A percentile compares a stretch with the other conserved stretches of the same genome.
Conservation (phyloP, 2,329 filamentous ascomycete species). For the Diplodia corticola region DNA sequence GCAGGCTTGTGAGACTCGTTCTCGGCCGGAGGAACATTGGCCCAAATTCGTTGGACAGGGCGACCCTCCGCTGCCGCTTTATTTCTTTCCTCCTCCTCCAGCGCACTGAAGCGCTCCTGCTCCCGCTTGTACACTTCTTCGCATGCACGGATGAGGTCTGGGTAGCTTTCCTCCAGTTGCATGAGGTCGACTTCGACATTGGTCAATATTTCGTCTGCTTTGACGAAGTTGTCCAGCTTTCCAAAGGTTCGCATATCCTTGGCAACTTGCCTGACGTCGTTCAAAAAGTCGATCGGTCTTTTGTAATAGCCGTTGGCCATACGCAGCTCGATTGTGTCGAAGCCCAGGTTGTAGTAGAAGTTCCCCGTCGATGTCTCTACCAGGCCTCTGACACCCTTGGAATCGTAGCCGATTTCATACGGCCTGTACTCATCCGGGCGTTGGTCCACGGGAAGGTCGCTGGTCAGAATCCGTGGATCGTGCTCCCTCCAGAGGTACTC, state of each 20-base stretch:
- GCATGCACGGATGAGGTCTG: conserved; percentile 68
- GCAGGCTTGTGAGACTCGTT: conserved; percentile 42
- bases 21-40: conserved; percentile 43
- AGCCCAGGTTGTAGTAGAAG: conserved; percentile 93
- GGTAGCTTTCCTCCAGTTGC: conserved; percentile 66
- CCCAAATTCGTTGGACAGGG: conserved; percentile 42
- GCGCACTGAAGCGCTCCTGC: conserved; percentile 63
- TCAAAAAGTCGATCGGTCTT: conserved; percentile 82
- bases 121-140: conserved; percentile 74
- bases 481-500: conserved; percentile 82
- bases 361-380: conserved; percentile 74
- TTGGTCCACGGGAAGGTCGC: conserved; percentile 60
- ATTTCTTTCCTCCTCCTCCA: conserved; percentile 55
- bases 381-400: conserved; percentile 74
- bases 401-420: conserved; percentile 77
- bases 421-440: conserved; percentile 58
- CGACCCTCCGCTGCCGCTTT: conserved; percentile 39
- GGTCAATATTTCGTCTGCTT: conserved; percentile 85
- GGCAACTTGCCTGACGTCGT: conserved; percentile 79
- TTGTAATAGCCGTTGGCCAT: conserved; percentile 96
- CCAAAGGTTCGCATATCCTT: conserved; percentile 81
- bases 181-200: conserved; percentile 95
- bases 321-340: conserved; percentile 91
- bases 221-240: conserved; percentile 80
- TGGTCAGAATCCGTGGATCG: conserved; percentile 66